Base-by-base conservation (phyloP, 208 protist species). In the Leishmania arabica region DNA sequence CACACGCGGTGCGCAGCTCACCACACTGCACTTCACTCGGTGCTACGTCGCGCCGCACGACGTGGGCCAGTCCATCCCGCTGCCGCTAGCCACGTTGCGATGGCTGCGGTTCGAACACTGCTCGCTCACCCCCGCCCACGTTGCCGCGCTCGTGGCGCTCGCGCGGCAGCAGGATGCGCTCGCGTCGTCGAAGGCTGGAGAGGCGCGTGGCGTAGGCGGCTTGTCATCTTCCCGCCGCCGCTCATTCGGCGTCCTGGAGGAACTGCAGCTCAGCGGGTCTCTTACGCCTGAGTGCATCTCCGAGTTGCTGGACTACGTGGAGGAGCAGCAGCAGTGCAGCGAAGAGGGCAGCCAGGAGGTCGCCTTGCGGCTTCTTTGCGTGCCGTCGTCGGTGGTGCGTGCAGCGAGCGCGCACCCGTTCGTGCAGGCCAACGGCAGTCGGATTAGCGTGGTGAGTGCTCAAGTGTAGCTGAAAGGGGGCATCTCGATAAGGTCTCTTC, bases 251-350 rank as follows among this genome's bases (percentile, higher is more conserved):
- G 66, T 42, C 5, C 81, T 96, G 8, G 69, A 85, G 68, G 88
- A 92, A 66, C 83, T 96, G 56, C 92, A 96, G 73, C 83, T 96
- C 5, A 90, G 91, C 60, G 92, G 92, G 21, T n/a, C 90, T 5
- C 80, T 96, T 13, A 95, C 91, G 15, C 70, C 73, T 3, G 86
- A 94, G 40, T 82, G 80, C 34, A 76, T 95, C 24, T 68, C 78
- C 1, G 86, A 88, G 15, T 45, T 96, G 47, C 85, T 95, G 45
- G 77, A 89, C 70, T 96, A 88, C 86, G 85, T 96, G 21, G 60
- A 87, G 65, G 86, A 92, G 9, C 86, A 92, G 72, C 72, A 90
- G 49, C 2, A 37, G 1, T 17, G 24, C 19, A 34, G 31, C 47
- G n/a, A 70, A 1, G 76, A 56, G 2, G 53, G 66, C 58, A 42